Conservation (phyloP, 2,329 filamentous ascomycete species). For the Talaromyces sp. region DNA sequence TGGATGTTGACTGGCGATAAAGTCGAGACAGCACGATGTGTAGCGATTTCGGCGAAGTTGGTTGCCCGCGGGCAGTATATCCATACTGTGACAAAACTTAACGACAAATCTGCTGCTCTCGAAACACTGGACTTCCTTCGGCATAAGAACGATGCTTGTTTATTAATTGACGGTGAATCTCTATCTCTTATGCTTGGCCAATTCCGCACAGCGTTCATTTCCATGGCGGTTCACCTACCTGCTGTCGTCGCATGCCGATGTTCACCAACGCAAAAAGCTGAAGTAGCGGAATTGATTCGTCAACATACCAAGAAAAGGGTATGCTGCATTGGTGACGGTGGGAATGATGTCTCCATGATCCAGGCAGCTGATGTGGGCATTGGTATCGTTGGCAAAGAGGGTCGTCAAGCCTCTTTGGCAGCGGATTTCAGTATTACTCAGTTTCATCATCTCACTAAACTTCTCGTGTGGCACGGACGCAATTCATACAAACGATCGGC, state of each 20-base stretch:
- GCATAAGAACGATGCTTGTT: slow-evolving; percentile 76
- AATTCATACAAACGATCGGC: slow-evolving; percentile 96
- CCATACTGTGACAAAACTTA: slow-evolving; percentile 82
- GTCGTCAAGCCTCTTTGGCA: slow-evolving; percentile 85
- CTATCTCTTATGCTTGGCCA: slow-evolving; percentile 75
- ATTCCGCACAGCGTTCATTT: slow-evolving; percentile 80
- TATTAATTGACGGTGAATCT: slow-evolving; percentile 93
- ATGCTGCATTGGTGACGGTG: slow-evolving; percentile 95
- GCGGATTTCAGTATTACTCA: slow-evolving; percentile 96
- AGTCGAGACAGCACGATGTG: slow-evolving; percentile 93
- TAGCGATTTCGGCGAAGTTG: slow-evolving; percentile 89
- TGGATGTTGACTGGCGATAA: slow-evolving; percentile 99
- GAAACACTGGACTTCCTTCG: slow-evolving; percentile 84
- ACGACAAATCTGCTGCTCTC: slow-evolving; percentile 75
- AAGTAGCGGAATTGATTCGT: slow-evolving; percentile 84
- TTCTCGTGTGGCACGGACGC: slow-evolving; percentile 97
- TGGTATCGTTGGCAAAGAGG: slow-evolving; percentile 96
- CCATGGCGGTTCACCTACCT: slow-evolving; percentile 77
- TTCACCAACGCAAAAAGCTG: slow-evolving; percentile 94
- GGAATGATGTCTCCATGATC: slow-evolving; percentile 99
- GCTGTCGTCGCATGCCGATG: slow-evolving; percentile 95
- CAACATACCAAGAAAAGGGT: slow-evolving; percentile 89
- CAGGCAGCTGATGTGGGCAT: slow-evolving; percentile 97
- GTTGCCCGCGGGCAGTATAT: slow-evolving; percentile 93
- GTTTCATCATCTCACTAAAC: slow-evolving; percentile 89